Evolutionary conservation across 805 yeast genomes (phyloP).

Genomic region (Geotrichum ghanense): DNA sequence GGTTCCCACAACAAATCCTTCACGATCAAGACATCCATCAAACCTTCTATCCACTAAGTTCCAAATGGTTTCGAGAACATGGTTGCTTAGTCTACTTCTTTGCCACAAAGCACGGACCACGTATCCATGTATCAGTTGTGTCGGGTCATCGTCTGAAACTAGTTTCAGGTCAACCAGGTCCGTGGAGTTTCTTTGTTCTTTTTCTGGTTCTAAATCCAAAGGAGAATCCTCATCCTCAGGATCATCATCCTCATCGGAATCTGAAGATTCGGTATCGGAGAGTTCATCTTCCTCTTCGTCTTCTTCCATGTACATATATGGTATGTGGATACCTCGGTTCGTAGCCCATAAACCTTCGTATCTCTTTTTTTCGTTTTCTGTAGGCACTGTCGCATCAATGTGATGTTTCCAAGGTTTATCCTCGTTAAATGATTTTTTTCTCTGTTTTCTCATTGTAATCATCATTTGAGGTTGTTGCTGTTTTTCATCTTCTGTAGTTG

Average conservation of each 20-base stretch:
- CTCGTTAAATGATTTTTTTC: slow-evolving; percentile 51
- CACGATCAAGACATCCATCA: slow-evolving; percentile 68
- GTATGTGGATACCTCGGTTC: slow-evolving; percentile 46
- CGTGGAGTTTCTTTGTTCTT: slow-evolving; percentile 7
- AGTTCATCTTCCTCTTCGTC: slow-evolving; percentile 11
- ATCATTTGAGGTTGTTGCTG: background rate
- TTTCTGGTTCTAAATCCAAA: slow-evolving; percentile 19
- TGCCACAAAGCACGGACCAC: slow-evolving; percentile 75
- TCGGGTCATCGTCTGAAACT: slow-evolving; percentile 25
- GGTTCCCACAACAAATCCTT: slow-evolving; percentile 89
- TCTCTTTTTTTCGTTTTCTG: slow-evolving; percentile 60
- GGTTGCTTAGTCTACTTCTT: slow-evolving; percentile 60
- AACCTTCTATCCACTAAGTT: slow-evolving; percentile 40
- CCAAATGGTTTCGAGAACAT: slow-evolving; percentile 53
- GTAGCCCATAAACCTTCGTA: slow-evolving; percentile 94
- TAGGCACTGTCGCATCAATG: slow-evolving; percentile 37
- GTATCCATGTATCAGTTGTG: slow-evolving; percentile 36
- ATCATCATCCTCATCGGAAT: slow-evolving; percentile 13
- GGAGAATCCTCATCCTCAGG: slow-evolving; percentile 16
- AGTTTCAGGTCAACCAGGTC: background rate
- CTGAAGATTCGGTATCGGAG: slow-evolving; percentile 11
- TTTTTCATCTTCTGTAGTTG: background rate
- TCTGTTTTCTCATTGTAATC: slow-evolving; percentile 28
- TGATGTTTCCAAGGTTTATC: slow-evolving; percentile 94
- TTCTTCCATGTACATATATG: slow-evolving; percentile 12